Conservation (phyloP, 352 stramenopile species). For the Peronosclerospora sorghi region DNA sequence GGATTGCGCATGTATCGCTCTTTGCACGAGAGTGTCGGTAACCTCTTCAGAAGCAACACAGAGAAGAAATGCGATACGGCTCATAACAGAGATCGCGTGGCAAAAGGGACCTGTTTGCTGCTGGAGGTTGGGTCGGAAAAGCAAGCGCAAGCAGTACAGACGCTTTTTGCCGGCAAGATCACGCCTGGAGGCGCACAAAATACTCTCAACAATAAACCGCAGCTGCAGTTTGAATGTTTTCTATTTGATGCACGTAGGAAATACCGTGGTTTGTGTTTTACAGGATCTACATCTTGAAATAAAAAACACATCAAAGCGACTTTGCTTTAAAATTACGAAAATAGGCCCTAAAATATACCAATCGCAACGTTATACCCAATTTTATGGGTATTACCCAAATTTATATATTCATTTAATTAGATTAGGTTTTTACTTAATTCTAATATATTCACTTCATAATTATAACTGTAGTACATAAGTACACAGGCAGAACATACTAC, state of each 20-base stretch:
- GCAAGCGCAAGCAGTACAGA: constrained; percentile 33
- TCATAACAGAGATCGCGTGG: neutral
- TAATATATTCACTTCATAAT: too few species aligned
- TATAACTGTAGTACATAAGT: too few species aligned
- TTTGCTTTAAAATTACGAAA: too few species aligned
- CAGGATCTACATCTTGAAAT: too few species aligned
- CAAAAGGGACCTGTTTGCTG: constrained; percentile 16
- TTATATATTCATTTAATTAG: too few species aligned
- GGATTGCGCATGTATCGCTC: constrained; percentile 47
- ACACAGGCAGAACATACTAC: too few species aligned
- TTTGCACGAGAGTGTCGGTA: constrained; percentile 21
- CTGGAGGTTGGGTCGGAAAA: constrained; percentile 49
- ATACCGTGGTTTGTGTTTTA: constrained; percentile 20
- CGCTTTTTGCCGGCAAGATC: constrained; percentile 25
- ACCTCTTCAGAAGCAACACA: constrained; percentile 17
- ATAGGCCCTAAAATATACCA: too few species aligned
- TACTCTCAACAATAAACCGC: neutral
- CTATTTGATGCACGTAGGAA: constrained; percentile 29
- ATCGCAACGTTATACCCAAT: too few species aligned
- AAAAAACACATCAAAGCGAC: too few species aligned
- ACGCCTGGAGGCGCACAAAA: neutral
- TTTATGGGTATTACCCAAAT: too few species aligned
- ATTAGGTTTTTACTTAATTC: too few species aligned
- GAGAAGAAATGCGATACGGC: neutral
- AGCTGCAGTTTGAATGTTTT: constrained; percentile 22